phyloP scores from a whole-genome alignment of 805 yeast species.

The Pichia exigua region DNA sequence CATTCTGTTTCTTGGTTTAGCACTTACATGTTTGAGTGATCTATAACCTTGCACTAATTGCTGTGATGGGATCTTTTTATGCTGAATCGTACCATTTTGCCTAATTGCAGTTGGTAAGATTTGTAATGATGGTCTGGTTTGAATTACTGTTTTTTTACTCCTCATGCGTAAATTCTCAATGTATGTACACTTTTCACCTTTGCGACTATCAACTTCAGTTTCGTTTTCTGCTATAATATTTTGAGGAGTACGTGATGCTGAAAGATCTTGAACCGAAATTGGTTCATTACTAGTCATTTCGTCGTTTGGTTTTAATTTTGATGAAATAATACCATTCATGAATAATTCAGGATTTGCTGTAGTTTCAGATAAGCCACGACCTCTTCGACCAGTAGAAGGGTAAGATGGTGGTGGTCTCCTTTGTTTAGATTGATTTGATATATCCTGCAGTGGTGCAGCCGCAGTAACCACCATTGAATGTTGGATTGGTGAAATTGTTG shows the following conservation, averaged over 20 bases:
- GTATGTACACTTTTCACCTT: slow-evolving; percentile 45
- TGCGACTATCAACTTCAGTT: slow-evolving; percentile 19
- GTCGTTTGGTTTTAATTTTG: background rate
- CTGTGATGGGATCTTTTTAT: slow-evolving; percentile 24
- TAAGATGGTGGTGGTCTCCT: slow-evolving; percentile 35
- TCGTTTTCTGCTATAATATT: background rate
- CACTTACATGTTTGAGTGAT: slow-evolving; percentile 50
- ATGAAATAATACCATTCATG: slow-evolving; percentile 6
- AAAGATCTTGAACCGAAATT: background rate
- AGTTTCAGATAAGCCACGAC: slow-evolving; percentile 30
- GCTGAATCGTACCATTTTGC: slow-evolving; percentile 31
- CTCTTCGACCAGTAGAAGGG: slow-evolving; percentile 31
- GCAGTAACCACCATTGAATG: slow-evolving; percentile 22
- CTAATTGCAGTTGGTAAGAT: slow-evolving; percentile 42
- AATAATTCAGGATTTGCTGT: slow-evolving; percentile 29
- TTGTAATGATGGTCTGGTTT: slow-evolving; percentile 29
- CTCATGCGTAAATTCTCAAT: slow-evolving; percentile 25
- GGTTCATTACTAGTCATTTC: background rate
- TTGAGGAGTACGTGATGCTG: background rate
- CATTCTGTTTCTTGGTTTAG: slow-evolving; percentile 58
- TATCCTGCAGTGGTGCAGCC: slow-evolving; percentile 8
- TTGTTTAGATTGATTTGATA: background rate
- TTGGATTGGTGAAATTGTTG: slow-evolving; percentile 25
- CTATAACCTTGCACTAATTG: slow-evolving; percentile 21
- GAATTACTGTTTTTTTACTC: slow-evolving; percentile 1